phyloP scores from a whole-genome alignment of 768 basidiomycete genomes.

The Tulasnella sp. region DNA sequence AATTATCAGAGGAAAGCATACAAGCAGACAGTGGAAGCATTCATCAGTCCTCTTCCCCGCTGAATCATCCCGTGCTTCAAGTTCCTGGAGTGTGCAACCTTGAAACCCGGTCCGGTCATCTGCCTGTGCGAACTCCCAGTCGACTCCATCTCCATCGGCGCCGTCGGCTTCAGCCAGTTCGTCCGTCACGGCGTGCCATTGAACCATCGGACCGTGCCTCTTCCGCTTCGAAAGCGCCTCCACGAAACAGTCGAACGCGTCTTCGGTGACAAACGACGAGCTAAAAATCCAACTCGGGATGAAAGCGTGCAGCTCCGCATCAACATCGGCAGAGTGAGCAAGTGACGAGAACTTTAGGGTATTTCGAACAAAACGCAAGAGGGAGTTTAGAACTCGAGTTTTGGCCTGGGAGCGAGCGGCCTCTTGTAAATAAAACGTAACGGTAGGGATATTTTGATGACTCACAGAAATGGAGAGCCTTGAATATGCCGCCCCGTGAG shows the following conservation, averaged over 20 bases:
- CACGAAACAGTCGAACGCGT: constrained; percentile 37
- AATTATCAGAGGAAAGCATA: background rate
- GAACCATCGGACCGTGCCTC: background rate
- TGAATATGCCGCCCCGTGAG: background rate
- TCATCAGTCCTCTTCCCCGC: background rate
- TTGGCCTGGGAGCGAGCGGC: background rate
- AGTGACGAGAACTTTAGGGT: background rate
- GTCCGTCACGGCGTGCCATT: background rate
- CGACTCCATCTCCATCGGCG: background rate
- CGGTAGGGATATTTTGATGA: background rate
- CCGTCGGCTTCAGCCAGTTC: background rate
- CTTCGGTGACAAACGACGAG: constrained; percentile 46
- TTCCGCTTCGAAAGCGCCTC: background rate
- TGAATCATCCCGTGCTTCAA: background rate
- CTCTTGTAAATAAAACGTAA: background rate
- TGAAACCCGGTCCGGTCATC: background rate
- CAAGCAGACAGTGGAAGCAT: background rate
- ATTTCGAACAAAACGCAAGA: background rate
- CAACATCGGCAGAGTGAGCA: background rate
- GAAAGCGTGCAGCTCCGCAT: background rate
- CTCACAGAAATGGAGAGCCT: background rate
- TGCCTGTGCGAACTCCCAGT: background rate
- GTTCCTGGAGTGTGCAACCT: background rate
- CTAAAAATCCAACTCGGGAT: constrained; percentile 58
- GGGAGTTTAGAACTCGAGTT: background rate